Evolutionary conservation across 768 basidiomycete species (phyloP).

Genomic region (Coprinopsis cinerea): DNA sequence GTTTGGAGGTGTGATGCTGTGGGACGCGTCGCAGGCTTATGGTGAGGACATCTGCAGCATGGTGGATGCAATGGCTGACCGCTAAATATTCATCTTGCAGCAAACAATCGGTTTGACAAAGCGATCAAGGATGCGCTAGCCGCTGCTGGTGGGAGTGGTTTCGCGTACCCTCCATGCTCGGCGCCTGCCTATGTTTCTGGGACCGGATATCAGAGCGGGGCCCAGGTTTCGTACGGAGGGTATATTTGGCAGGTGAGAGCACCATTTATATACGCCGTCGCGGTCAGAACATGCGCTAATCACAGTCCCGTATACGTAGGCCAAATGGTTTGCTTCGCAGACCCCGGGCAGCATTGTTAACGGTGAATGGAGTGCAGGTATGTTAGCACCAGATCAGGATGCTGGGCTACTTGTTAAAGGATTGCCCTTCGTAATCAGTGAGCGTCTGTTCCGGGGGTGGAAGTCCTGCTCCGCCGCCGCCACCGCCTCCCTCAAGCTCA

Average conservation of each 20-base stretch:
- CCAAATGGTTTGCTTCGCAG: conserved; percentile 52
- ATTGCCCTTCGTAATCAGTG: conserved; percentile 32
- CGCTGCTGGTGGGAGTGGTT: conserved; percentile 63
- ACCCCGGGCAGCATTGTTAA: conserved; percentile 42
- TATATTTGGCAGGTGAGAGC: conserved; percentile 54
- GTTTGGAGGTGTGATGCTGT: conserved; percentile 59
- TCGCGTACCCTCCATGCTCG: conserved; percentile 56
- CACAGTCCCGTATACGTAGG: conserved; percentile 27
- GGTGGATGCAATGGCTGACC: neutral
- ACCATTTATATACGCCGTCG: neutral
- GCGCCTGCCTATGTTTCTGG: conserved; percentile 49
- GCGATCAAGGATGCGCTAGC: conserved; percentile 55
- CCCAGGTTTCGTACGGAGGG: conserved; percentile 51
- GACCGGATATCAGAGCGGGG: conserved; percentile 43
- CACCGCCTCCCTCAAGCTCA: conserved; percentile 12
- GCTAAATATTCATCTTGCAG: conserved; percentile 20
- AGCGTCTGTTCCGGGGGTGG: conserved; percentile 44
- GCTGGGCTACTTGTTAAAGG: neutral
- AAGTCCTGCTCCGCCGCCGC: neutral
- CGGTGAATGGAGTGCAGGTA: conserved; percentile 63
- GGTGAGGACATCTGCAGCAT: conserved; percentile 32
- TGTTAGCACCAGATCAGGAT: conserved; percentile 15
- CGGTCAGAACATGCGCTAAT: neutral
- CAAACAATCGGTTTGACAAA: conserved; percentile 52
- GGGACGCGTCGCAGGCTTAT: conserved; percentile 44